Evolutionary conservation across 768 basidiomycete species (phyloP), one percentile per base, ranked within the genome.

Genomic region (Boletus insuetus): DNA sequence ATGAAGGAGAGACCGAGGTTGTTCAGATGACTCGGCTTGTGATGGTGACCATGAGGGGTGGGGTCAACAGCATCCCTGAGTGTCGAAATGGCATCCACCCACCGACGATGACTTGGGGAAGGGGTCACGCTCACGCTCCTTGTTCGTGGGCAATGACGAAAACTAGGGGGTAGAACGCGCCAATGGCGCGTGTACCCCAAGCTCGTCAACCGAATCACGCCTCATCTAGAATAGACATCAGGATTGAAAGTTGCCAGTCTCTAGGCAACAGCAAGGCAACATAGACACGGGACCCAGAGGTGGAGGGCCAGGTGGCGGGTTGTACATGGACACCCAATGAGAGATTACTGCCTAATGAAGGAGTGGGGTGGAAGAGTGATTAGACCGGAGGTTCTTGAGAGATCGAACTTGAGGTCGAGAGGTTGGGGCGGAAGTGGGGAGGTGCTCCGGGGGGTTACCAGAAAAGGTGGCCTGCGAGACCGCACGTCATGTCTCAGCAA

Each of bases 121-220:
- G 0, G 61, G 63, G 26, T 75, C 76, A 32, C 71, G 72, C 61
- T 75, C 76, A 32, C 71, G 72, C 61, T 53, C 69, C 67, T 55
- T 81, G 78, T 17, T 77, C 1, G 86, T 34, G 24, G 58, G 87
- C 70, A 89, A 82, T 1, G 89, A 90, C 22, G 84, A 83, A 62
- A 87, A 89, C 16, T 83, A 77, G 1, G 54, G 22, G 22, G 22
- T 4, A 24, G 24, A 12, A 19, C 55, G 54, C 3, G 31, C 51
- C 19, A 40, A 32, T 29, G 52, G 34, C 5, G 38, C 39, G 29
- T 62, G 62, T 40, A 56, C 24, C 12, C 69, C 70, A 10, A 70
- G 64, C n/a, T 70, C 69, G 20, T 72, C 61, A 29, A 54, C 53
- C 20, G 65, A 67, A 16, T 52, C 39, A 51, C 59, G 65, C 51